These are phyloP conservation scores for Lachnellula willkommii DNA, from an alignment of 2,329 filamentous ascomycete genomes.

Conservation along the genomic window DNA sequence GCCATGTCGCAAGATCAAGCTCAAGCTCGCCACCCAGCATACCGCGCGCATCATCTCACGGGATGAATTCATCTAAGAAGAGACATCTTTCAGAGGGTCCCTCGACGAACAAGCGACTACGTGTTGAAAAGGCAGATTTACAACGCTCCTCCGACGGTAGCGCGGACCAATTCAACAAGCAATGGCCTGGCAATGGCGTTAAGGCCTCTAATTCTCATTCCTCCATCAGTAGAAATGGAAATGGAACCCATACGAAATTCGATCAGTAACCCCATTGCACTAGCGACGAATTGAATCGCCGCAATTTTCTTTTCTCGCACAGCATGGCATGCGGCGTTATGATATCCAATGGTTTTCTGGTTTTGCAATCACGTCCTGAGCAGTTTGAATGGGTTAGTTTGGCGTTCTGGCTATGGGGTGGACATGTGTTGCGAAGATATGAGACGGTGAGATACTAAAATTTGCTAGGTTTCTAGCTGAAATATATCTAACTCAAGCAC, in stretches of 20 bases:
- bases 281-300: no score
- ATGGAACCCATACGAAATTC: neutral
- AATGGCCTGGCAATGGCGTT: neutral
- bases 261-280: neutral
- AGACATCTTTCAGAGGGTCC: neutral
- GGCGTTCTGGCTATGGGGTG: neutral
- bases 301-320: neutral
- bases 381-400: neutral
- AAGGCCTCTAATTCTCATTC: neutral
- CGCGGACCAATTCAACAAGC: neutral
- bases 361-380: neutral
- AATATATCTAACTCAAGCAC: no score
- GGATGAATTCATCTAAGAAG: neutral
- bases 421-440: neutral
- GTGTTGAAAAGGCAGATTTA: neutral
- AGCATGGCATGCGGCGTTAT: neutral
- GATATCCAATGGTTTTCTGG: neutral
- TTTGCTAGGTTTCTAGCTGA: neutral
- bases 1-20: neutral
- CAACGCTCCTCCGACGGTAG: neutral
- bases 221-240: neutral
- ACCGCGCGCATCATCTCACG: neutral
- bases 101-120: neutral
- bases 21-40: neutral
- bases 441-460: neutral